phyloP scores from a whole-genome alignment of 257 asterid species.

The Nyctanthes arbortristis region DNA sequence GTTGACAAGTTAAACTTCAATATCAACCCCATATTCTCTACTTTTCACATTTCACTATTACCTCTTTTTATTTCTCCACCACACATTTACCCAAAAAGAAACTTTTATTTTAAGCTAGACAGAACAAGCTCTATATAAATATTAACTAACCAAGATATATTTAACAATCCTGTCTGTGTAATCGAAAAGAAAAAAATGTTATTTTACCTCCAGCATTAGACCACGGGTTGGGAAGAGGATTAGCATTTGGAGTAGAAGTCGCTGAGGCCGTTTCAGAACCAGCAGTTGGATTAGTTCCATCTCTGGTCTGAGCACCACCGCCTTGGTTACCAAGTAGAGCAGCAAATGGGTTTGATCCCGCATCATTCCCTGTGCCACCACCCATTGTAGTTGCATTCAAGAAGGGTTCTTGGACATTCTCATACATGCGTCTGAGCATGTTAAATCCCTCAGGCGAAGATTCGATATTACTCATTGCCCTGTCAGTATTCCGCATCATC shows the following conservation, averaged over 20 bases:
- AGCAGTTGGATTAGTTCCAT: conserved; percentile 36
- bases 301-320: conserved; percentile 35
- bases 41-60: too few species aligned
- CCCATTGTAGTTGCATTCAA: conserved; percentile 58
- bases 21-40: too few species aligned
- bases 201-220: conserved; percentile 38
- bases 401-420: conserved; percentile 68
- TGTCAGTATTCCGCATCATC: conserved; percentile 71
- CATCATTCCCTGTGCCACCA: conserved; percentile 38
- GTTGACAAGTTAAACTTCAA: too few species aligned
- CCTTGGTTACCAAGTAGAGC: conserved; percentile 54
- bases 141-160: background rate
- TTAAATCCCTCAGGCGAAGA: conserved; percentile 74
- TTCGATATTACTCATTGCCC: conserved; percentile 70
- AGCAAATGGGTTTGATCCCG: conserved; percentile 56
- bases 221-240: conserved; percentile 78
- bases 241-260: conserved; percentile 48
- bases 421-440: conserved; percentile 76
- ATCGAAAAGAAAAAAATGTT: background rate
- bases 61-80: too few species aligned
- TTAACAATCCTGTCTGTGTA: background rate
- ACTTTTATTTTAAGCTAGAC: too few species aligned
- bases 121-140: too few species aligned
- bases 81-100: too few species aligned
- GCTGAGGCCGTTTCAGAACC: conserved; percentile 42